Evolutionary conservation across 2,329 filamentous ascomycete species (phyloP).

Genomic region (Pseudofabraea citricarpa): DNA sequence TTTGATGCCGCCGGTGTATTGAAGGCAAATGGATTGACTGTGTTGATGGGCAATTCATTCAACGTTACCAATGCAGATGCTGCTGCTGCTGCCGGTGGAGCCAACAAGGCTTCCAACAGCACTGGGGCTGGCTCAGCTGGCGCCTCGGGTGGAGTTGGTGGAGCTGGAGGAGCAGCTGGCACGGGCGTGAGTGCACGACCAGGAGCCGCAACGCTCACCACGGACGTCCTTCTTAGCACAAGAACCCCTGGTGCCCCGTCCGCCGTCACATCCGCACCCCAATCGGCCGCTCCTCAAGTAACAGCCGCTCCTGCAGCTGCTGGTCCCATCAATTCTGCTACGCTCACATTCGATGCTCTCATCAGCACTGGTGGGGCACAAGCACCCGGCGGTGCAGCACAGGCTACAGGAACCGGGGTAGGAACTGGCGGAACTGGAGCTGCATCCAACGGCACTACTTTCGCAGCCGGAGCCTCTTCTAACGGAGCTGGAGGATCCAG

Average conservation of each 20-base stretch:
- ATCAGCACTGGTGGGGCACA: conserved; percentile 1
- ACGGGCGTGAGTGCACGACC: background rate
- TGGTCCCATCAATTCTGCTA: background rate
- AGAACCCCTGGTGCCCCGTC: background rate
- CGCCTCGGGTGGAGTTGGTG: background rate
- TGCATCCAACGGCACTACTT: background rate
- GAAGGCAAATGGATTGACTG: conserved; percentile 8
- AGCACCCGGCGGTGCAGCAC: background rate
- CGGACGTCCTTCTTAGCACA: background rate
- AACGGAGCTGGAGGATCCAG: conserved; percentile 1
- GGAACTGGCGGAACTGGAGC: background rate
- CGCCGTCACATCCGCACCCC: background rate
- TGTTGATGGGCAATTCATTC: conserved; percentile 19
- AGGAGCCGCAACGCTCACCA: background rate
- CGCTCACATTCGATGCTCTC: conserved; percentile 1
- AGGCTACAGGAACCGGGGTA: conserved; percentile 1
- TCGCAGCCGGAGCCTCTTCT: background rate
- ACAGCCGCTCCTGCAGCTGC: background rate
- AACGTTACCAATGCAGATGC: conserved; percentile 17
- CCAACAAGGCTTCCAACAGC: background rate
- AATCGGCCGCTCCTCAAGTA: background rate
- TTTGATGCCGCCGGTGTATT: conserved; percentile 17
- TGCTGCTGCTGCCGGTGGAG: conserved; percentile 5
- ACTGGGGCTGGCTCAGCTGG: conserved; percentile 1
- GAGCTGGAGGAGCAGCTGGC: background rate